Base-by-base conservation (phyloP, 2,329 filamentous ascomycete genomes). In the Colletotrichum tanaceti region DNA sequence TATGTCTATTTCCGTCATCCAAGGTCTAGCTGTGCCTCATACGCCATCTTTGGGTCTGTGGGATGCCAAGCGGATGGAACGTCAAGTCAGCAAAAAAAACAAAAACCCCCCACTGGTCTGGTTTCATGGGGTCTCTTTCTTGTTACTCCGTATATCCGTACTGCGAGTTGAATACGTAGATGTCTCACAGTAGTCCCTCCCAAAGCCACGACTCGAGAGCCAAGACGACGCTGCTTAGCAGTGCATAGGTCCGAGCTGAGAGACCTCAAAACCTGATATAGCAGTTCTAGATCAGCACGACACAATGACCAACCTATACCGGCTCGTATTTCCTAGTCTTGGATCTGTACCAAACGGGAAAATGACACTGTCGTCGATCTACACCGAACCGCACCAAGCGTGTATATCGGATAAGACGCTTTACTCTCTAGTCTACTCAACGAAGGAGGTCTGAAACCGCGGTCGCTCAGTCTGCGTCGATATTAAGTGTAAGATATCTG, bases 241-340 rank as follows among this genome's bases (percentile, higher is more conserved):
- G 14, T 16, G 64, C 16, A 24, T 14, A 43, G 52, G 59, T 63
- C 59, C 24, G 20, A 58, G 64, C 59, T 63, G 38, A 63, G 53
- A 50, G 53, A 39, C 44, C 55, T 24, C 24, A 43, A 44, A 52
- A 39, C 58, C 28, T 13, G 64, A 58, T 52, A 20, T 58, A 67
- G 59, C 28, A 32, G 58, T 43, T 32, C 18, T 58, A 24, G 44
- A 43, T 39, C 39, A 50, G 39, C 39, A 43, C 41, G 49, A 38
- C 28, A 47, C 50, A 22, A 47, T 24, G 46, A 58, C n/a, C 18
- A n/a, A 24, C 22, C 24, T 28, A n/a, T 32, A 32, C 54, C n/a
- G 32, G 18, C n/a, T 24, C 28, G 39, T n/a, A 20, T 6, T 39
- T 22, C 18, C 28, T 43, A 20, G 43, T 52, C 39, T 59, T 20